phyloP scores from a whole-genome alignment of 1,284 basidiomycete species.

The Ganoderma sp. region DNA sequence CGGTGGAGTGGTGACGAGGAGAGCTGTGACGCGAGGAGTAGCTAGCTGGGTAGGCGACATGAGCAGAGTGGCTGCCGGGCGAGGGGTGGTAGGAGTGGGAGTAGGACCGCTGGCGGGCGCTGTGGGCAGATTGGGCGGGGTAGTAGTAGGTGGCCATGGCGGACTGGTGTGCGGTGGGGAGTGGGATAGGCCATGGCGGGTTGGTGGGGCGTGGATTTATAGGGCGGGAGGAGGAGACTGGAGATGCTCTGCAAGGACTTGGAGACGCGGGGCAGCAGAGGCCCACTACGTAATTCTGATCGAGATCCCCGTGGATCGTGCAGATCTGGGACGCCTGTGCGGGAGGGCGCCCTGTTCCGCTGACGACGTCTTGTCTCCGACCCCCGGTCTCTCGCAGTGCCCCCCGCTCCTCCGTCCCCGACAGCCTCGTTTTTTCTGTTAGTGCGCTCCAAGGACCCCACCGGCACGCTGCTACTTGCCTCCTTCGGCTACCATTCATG shows the following conservation, averaged over 20 bases:
- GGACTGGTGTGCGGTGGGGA: slow-evolving; percentile 9
- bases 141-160: slow-evolving; percentile 38
- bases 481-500: slow-evolving; percentile 7
- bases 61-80: slow-evolving; percentile 10
- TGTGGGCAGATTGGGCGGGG: slow-evolving; percentile 24
- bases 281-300: slow-evolving; percentile 24
- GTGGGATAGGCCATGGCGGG: slow-evolving; percentile 13
- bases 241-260: slow-evolving; percentile 24
- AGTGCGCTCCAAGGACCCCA: not conserved
- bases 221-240: slow-evolving; percentile 19
- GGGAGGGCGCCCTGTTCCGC: not conserved
- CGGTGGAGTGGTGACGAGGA: slow-evolving; percentile 24
- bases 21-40: slow-evolving; percentile 23
- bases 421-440: not conserved
- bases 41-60: slow-evolving; percentile 28
- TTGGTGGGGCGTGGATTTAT: slow-evolving; percentile 14
- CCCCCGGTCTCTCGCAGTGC: not conserved
- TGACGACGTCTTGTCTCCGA: slow-evolving; percentile 5
- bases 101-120: slow-evolving; percentile 30
- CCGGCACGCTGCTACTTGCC: slow-evolving; percentile 7
- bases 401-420: slow-evolving; percentile 9
- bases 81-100: slow-evolving; percentile 29
- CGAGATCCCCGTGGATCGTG: slow-evolving; percentile 11
- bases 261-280: slow-evolving; percentile 11
- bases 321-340: slow-evolving; percentile 12